Evolutionary conservation across 2,329 filamentous ascomycete species (phyloP).

Genomic region (Fusarium verrucosum): DNA sequence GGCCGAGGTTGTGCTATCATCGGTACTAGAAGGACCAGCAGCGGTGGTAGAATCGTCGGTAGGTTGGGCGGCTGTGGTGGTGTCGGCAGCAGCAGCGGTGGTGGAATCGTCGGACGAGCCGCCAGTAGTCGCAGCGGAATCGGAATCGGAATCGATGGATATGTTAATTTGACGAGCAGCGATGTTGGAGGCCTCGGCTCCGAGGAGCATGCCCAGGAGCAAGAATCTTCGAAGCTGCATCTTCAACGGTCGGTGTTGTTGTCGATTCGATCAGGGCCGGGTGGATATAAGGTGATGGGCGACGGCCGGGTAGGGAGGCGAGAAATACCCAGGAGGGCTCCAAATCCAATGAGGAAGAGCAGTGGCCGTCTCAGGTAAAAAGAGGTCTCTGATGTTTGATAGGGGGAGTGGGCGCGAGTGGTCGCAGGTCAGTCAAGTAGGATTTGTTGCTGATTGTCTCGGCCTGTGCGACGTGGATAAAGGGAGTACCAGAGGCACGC

Average conservation of each 20-base stretch:
- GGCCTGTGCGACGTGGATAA: slow-evolving; percentile 32
- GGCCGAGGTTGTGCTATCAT: slow-evolving; percentile 1
- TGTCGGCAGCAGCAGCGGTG: slow-evolving; percentile 15
- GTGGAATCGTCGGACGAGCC: slow-evolving; percentile 4
- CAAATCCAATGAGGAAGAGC: slow-evolving; percentile 34
- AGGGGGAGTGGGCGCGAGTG: slow-evolving; percentile 15
- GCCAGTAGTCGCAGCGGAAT: slow-evolving; percentile 7
- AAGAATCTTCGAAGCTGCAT: slow-evolving; percentile 43
- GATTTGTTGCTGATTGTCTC: slow-evolving; percentile 32
- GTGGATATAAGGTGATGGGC: slow-evolving; percentile 12
- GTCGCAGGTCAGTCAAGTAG: slow-evolving; percentile 15
- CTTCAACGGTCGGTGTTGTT: slow-evolving; percentile 11
- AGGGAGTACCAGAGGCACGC: slow-evolving; percentile 25
- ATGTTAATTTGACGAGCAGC: slow-evolving; percentile 32
- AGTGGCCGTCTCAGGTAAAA: slow-evolving; percentile 32
- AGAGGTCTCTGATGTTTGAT: slow-evolving; percentile 15
- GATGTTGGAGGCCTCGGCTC: slow-evolving; percentile 36
- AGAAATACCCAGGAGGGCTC: slow-evolving; percentile 30
- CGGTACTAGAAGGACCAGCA: slow-evolving; percentile 1
- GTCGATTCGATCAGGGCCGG: slow-evolving; percentile 25
- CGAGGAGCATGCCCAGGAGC: slow-evolving; percentile 39
- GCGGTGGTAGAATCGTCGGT: slow-evolving; percentile 13
- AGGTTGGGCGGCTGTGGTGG: slow-evolving; percentile 16
- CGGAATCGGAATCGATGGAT: slow-evolving; percentile 13
- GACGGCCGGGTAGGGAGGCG: slow-evolving; percentile 7